Evolutionary conservation across 2,329 filamentous ascomycete species (phyloP).

Genomic region (Trichophyton simii): DNA sequence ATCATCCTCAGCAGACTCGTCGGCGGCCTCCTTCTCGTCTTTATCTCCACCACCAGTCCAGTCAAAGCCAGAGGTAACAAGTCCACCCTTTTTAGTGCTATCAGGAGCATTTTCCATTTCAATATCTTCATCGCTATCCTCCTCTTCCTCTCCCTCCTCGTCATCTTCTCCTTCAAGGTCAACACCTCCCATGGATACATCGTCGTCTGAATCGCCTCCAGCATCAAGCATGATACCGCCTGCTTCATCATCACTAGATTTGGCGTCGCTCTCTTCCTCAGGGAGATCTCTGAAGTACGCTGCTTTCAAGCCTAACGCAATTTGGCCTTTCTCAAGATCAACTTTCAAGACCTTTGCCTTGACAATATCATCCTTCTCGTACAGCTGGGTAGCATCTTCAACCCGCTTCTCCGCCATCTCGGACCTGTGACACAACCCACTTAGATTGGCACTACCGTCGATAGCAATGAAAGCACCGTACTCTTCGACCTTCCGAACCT

Average conservation of each 20-base stretch:
- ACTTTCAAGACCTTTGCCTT: conserved; percentile 81
- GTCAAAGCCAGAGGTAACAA: conserved; percentile 68
- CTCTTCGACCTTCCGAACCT: conserved; percentile 83
- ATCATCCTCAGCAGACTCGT: conserved; percentile 30
- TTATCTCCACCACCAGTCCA: conserved; percentile 59
- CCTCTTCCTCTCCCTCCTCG: conserved; percentile 35
- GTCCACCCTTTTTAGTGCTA: conserved; percentile 36
- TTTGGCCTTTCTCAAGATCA: conserved; percentile 59
- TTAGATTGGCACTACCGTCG: conserved; percentile 75
- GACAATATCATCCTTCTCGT: conserved; percentile 80
- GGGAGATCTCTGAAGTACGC: conserved; percentile 63
- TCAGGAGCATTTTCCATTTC: conserved; percentile 25
- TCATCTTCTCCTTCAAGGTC: conserved; percentile 33
- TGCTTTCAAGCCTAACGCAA: conserved; percentile 85
- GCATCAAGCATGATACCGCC: conserved; percentile 21
- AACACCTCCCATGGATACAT: conserved; percentile 31
- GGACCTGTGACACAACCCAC: conserved; percentile 81
- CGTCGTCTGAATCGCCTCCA: conserved; percentile 26
- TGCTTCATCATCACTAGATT: conserved; percentile 24
- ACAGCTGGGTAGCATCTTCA: conserved; percentile 76
- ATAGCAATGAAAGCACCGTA: conserved; percentile 91
- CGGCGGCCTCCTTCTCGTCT: conserved; percentile 21
- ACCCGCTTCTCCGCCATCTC: conserved; percentile 80
- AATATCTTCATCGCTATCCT: conserved; percentile 36
- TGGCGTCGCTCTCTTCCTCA: conserved; percentile 39